These are phyloP conservation scores for Calonectria hongkongensis DNA, from an alignment of 2,329 filamentous ascomycete genomes.

Conservation along the genomic window DNA sequence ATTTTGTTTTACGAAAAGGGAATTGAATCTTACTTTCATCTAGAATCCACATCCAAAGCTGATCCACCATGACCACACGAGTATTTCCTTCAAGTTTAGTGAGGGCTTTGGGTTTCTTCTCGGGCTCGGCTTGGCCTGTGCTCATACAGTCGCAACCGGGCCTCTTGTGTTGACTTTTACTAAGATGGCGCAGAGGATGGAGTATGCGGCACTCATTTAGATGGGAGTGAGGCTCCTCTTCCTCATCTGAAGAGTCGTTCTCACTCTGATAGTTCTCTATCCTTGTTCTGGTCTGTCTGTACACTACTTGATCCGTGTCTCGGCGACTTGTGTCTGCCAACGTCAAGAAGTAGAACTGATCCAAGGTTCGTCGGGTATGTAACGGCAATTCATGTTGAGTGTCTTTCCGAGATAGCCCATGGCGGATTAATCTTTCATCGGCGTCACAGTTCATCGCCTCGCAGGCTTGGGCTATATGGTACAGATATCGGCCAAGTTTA, in stretches of 20 bases:
- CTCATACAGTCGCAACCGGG: neutral
- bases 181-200: neutral
- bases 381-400: neutral
- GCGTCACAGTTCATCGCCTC: conserved; percentile 15
- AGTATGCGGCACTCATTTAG: neutral
- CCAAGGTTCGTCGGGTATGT: conserved; percentile 6
- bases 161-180: neutral
- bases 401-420: neutral
- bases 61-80: conserved; percentile 65
- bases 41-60: conserved; percentile 67
- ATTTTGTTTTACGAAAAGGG: too few relatives aligned
- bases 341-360: conserved; percentile 24
- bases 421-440: conserved; percentile 17
- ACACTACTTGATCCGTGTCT: conserved; percentile 26
- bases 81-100: conserved; percentile 16
- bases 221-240: neutral
- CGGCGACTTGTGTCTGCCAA: conserved; percentile 5
- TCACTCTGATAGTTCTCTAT: neutral
- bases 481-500: neutral
- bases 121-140: neutral
- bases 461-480: neutral
- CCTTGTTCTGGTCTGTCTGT: conserved; percentile 7
- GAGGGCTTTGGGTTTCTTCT: neutral
- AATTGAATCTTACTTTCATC: conserved; percentile 50
- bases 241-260: neutral